Evolutionary conservation across 169 alveolate species (phyloP), one percentile per base, ranked within the genome.

Genomic region (Fabrea salina): DNA sequence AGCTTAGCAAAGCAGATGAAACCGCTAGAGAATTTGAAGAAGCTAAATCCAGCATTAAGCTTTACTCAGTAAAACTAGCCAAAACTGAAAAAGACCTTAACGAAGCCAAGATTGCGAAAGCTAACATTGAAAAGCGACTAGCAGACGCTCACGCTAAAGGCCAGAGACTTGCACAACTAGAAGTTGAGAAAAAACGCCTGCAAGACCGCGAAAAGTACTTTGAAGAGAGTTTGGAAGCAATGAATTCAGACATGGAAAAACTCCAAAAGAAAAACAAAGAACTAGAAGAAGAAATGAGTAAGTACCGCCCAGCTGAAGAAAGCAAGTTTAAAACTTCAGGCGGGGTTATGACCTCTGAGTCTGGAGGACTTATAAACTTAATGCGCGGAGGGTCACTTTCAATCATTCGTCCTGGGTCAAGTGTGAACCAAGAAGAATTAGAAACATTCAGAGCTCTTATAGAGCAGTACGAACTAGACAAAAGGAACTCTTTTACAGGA

Each of bases 131-230:
- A 47, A 30, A 13, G 7, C 19, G 78, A 8, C 35, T 68, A 44
- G 61, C 78, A n/a, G 78, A 68, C 4, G 78, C 78, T 43, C 19
- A 68, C 44, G 78, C 78, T 13, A 68, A 68, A 68, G 40, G 64
- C 11, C 25, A 16, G n/a, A 37, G 78, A 39, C 78, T 68, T 37
- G 64, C 57, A 40, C 61, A 68, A 44, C 30, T 68, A 32, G 78
- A 68, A 44, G 44, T 68, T 40, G 78, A 68, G 39, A 43, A 68
- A 22, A 68, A 68, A 4, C 57, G 61, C 33, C 19, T 68, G 39
- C 61, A 68, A 27, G 61, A 68, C 39, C 13, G 61, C 13, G 61
- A 68, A 3, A 68, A 68, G 4, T 68, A 68, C 35, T 68, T 43
- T 44, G 64, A 68, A 27, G 78, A 68, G 66, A 16, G 30, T 1